These are phyloP conservation scores for Penicillium sp. DNA, from an alignment of 2,329 filamentous ascomycete genomes.

Conservation along the genomic window DNA sequence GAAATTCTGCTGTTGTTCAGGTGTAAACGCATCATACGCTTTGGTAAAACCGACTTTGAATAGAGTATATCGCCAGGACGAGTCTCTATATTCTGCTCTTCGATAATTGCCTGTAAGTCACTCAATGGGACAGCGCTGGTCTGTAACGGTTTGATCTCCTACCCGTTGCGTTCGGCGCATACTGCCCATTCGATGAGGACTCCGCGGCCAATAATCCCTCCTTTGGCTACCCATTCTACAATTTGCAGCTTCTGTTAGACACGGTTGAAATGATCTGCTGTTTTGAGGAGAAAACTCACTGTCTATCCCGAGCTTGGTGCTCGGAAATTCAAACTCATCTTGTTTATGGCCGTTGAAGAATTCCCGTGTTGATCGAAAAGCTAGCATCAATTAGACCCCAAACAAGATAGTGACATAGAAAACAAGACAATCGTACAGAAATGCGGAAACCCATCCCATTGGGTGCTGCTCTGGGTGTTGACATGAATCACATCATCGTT, in stretches of 20 bases:
- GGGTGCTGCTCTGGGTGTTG: not conserved
- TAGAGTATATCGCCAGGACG: not conserved
- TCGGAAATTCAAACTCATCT: not conserved
- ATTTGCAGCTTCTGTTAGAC: too few species aligned
- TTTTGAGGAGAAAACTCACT: not conserved
- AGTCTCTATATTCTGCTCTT: not conserved
- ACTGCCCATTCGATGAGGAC: not conserved
- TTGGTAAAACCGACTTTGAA: not conserved
- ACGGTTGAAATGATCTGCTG: too few species aligned
- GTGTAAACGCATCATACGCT: not conserved
- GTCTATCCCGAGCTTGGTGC: not conserved
- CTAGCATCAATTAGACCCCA: not conserved
- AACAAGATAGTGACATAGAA: not conserved
- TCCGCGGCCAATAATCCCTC: not conserved
- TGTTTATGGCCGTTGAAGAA: conserved; percentile 1
- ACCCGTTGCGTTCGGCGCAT: not conserved
- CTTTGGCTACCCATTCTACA: not conserved
- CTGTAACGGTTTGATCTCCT: not conserved
- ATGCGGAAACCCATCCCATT: conserved; percentile 1
- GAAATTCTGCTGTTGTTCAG: not conserved
- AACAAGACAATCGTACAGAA: not conserved
- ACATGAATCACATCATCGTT: not conserved
- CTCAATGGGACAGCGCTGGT: not conserved
- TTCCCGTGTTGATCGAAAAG: not conserved
- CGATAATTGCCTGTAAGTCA: not conserved